These are phyloP conservation scores for Lachancea mirantina DNA, from an alignment of 805 yeast species.

Conservation along the genomic window DNA sequence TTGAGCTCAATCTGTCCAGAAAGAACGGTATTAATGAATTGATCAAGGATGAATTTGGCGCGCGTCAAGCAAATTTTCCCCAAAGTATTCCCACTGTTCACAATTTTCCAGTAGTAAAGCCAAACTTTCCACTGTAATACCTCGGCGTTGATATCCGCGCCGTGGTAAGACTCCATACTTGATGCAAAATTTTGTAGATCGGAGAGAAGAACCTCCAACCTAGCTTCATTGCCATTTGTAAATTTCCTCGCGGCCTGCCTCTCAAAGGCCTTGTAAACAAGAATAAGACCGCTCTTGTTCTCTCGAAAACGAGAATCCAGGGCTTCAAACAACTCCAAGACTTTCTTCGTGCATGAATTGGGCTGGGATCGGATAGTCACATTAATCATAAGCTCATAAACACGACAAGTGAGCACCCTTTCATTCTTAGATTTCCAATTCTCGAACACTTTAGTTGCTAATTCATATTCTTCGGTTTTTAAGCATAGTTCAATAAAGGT, in stretches of 20 bases:
- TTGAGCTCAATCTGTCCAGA: conserved; percentile 6
- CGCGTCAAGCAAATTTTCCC: conserved; percentile 7
- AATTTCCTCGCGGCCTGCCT: conserved; percentile 19
- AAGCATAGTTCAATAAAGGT: conserved; percentile 3
- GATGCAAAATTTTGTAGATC: conserved; percentile 15
- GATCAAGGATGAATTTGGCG: conserved; percentile 13
- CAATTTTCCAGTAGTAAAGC: conserved; percentile 21
- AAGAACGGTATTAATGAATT: conserved; percentile 15
- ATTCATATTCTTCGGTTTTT: conserved; percentile 10
- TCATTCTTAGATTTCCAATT: conserved; percentile 3
- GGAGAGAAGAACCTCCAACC: conserved; percentile 9
- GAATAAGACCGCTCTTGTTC: conserved; percentile 11
- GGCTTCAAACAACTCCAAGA: conserved; percentile 9
- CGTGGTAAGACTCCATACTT: conserved; percentile 14
- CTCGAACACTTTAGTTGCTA: conserved; percentile 16
- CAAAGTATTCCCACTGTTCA: conserved; percentile 13
- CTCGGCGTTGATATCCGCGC: conserved; percentile 9
- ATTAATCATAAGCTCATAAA: conserved; percentile 4
- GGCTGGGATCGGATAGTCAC: conserved; percentile 4
- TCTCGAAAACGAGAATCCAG: conserved; percentile 16
- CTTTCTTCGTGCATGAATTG: conserved; percentile 3
- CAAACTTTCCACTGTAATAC: conserved; percentile 20
- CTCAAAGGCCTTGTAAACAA: conserved; percentile 22
- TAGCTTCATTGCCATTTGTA: conserved; percentile 9
- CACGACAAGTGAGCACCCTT: conserved; percentile 7